Conservation (phyloP, 1,284 basidiomycete genomes). For the Ustilago tritici region DNA sequence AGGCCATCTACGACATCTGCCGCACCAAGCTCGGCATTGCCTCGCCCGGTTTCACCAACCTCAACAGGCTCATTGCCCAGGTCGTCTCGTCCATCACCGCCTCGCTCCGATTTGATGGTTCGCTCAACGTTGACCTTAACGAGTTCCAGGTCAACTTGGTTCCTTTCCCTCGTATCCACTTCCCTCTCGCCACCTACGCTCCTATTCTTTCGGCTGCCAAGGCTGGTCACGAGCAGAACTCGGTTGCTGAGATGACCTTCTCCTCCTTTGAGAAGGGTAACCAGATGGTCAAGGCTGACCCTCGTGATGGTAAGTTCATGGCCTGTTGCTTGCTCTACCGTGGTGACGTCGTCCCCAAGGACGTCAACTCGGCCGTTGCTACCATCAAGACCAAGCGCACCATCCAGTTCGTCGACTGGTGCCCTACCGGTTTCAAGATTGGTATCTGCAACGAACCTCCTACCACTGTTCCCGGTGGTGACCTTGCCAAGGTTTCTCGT, state of each 20-base stretch:
- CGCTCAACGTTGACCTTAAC: constrained; percentile 95
- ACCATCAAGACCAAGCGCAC: constrained; percentile 84
- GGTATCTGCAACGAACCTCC: constrained; percentile 97
- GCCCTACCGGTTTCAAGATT: constrained; percentile 94
- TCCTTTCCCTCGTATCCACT: constrained; percentile 86
- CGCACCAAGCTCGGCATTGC: constrained; percentile 90
- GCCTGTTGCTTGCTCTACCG: constrained; percentile 75
- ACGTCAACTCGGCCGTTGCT: constrained; percentile 91
- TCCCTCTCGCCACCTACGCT: constrained; percentile 95
- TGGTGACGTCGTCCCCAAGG: constrained; percentile 97
- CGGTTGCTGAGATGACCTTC: constrained; percentile 97
- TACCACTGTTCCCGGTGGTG: constrained; percentile 84
- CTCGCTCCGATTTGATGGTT: constrained; percentile 96
- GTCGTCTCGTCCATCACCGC: constrained; percentile 98
- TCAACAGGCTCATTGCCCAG: constrained; percentile 92
- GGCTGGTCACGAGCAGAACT: constrained; percentile 96
- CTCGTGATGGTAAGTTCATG: constrained; percentile 84
- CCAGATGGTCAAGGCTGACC: constrained; percentile 82
- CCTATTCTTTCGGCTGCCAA: constrained; percentile 86
- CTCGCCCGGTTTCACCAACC: constrained; percentile 90
- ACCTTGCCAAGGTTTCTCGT: constrained; percentile 92
- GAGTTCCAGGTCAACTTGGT: constrained; percentile 99
- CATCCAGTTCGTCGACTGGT: constrained; percentile 96
- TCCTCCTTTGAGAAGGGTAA: constrained; percentile 97
- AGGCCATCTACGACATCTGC: constrained; percentile 95